Evolutionary conservation across 805 yeast species (phyloP), one percentile per base, ranked within the genome.

Genomic region (Geotrichum ghanense): DNA sequence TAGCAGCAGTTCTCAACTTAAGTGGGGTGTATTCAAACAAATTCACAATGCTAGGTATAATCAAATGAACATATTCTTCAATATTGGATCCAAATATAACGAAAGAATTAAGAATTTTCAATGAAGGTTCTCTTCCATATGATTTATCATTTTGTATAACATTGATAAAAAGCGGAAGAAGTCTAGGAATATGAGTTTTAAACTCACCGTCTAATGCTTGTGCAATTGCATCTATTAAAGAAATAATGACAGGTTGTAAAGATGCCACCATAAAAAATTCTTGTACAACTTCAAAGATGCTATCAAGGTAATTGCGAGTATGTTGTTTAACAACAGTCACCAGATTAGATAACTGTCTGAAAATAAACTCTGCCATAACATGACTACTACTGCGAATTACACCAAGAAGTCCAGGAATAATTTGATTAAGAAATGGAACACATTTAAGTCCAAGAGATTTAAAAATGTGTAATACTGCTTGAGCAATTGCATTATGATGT

Each of bases 401-500:
- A 27, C 73, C 74, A 24, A 87, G 71, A 51, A 92, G 79, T 0
- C 95, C 95, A 1, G 95, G 95, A 24, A 92, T 79, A 10, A 90
- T 85, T 48, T 86, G 86, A 23, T 83, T 83, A 47, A 94, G 66
- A 60, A 86, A 90, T n/a, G 89, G 79, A 14, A 89, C 92, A 63
- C 96, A 89, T 47, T 90, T 78, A 48, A 84, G 69, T 0, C 97
- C 95, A 51, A 92, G 69, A 1, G 94, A 82, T 61, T 84, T 87
- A 70, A 89, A 89, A 42, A 92, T 89, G 55, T 83, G 81, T 76
- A 88, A 83, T 40, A 92, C 82, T 0, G 97, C 94, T 56, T 89
- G 96, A n/a, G 89, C 85, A 22, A 88, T 95, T 17, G 86, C 81
- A 2, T 89, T 83, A 60, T 92, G 97, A 59, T 89, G 95, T 0